These are phyloP conservation scores for Apiotrichum gracile DNA, from an alignment of 1,284 basidiomycete genomes.

Conservation along the genomic window DNA sequence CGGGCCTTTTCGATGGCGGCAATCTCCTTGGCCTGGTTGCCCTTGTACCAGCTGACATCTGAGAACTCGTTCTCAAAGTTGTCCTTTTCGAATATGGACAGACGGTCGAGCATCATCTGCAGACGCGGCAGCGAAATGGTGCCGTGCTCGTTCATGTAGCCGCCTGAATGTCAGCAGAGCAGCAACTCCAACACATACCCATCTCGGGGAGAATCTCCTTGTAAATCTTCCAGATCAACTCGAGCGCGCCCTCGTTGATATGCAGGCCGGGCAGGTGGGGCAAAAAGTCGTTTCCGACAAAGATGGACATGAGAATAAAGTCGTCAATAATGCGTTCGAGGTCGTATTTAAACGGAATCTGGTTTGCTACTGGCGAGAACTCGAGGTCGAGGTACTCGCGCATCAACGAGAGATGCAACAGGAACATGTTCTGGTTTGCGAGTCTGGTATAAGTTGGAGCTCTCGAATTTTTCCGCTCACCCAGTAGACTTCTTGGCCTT, in stretches of 20 bases:
- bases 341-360: conserved; percentile 65
- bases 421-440: conserved; percentile 86
- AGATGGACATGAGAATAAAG: conserved; percentile 92
- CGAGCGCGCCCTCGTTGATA: conserved; percentile 94
- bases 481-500: conserved; percentile 63
- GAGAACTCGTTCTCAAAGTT: conserved; percentile 85
- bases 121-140: conserved; percentile 72
- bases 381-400: conserved; percentile 96
- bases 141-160: conserved; percentile 90
- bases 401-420: conserved; percentile 88
- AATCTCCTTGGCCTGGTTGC: conserved; percentile 70
- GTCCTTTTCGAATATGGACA: conserved; percentile 79
- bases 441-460: conserved; percentile 51
- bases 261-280: conserved; percentile 94
- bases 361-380: conserved; percentile 58
- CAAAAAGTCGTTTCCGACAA: conserved; percentile 95
- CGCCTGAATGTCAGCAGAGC: conserved; percentile 54
- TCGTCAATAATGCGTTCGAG: conserved; percentile 95
- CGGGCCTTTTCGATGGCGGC: conserved; percentile 50
- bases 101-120: conserved; percentile 81
- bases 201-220: conserved; percentile 74
- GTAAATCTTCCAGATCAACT: conserved; percentile 88
- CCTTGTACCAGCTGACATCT: conserved; percentile 83
- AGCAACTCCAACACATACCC: conserved; percentile 54
- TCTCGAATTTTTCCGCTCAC: conserved; percentile 47